Evolutionary conservation across 495 filamentous ascomycete species (phyloP), one percentile per base, ranked within the genome.

Genomic region (Penicillium samsonianum): DNA sequence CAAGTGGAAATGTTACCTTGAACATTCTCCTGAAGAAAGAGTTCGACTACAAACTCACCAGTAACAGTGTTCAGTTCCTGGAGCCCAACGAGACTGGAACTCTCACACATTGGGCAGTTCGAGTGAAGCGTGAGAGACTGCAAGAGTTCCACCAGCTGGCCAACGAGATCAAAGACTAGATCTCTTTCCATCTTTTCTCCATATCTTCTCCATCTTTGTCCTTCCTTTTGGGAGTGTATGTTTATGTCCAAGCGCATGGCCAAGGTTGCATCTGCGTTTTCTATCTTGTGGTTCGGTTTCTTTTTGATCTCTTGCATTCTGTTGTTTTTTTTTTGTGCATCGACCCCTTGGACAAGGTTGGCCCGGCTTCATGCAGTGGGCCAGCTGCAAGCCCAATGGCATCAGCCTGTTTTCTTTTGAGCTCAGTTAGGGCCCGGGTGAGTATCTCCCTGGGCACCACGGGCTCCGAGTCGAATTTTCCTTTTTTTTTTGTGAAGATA

Each of bases 1-100:
- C 87, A 0, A 81, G 84, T 57, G 89, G 89, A 22, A 82, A 84
- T 17, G 69, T 92, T 16, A 75, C 87, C 5, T 65, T 92, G 53
- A 92, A 92, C 73, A 82, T 86, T 37, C 63, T 73, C 14, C 65
- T 91, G 19, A 77, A 86, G 31, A 75, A 83, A 23, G 71, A 79
- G 14, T 69, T 87, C 8, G 76, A 75, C 2, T 92, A 90, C 70
- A 78, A 77, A 48, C 63, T 70, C 5, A 73, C 68, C 5, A 73
- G 71, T 20, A 87, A 82, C 64, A 82, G 76, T 23, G 73, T 88
- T 38, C 83, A 82, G 53, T 69, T 89, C 40, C 66, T 78, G 25
- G 79, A 84, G 3, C 76, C 82, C 2, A 73, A 73, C 38, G 74
- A 82, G 49, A 70, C 75, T 17, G 81, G 80, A 2, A 69, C 73